These are phyloP conservation scores for Corchorus capsularis DNA, from an alignment of 345 rosid species.

Conservation along the genomic window DNA sequence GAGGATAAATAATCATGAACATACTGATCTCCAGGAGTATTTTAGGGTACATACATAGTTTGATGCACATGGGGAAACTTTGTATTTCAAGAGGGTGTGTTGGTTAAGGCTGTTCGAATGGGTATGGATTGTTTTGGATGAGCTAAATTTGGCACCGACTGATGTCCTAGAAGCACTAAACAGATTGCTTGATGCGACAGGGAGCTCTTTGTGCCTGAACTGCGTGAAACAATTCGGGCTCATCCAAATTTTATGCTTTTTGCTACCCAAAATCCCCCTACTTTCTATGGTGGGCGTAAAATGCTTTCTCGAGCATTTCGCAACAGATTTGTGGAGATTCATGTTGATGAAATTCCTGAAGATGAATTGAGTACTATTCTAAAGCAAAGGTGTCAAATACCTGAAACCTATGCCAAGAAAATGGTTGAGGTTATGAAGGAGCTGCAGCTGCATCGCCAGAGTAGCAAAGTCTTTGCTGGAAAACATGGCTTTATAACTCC, in stretches of 20 bases:
- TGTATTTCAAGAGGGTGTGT: constrained; percentile 85
- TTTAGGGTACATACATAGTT: constrained; percentile 80
- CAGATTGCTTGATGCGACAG: constrained; percentile 90
- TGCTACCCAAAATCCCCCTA: constrained; percentile 97
- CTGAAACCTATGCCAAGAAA: constrained; percentile 68
- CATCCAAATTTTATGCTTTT: constrained; percentile 97
- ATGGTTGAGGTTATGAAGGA: constrained; percentile 96
- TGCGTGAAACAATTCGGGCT: constrained; percentile 68
- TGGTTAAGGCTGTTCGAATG: constrained; percentile 92
- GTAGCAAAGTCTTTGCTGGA: constrained; percentile 96
- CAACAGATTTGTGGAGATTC: constrained; percentile 96
- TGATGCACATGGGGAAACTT: constrained; percentile 80
- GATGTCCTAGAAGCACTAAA: constrained; percentile 95
- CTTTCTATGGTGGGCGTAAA: constrained; percentile 93
- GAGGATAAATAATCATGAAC: constrained; percentile 94
- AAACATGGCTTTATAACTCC: constrained; percentile 98
- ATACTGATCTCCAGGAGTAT: constrained; percentile 92
- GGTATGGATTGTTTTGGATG: constrained; percentile 94
- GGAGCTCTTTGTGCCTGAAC: constrained; percentile 92
- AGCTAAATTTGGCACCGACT: constrained; percentile 94
- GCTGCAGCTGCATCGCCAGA: constrained; percentile 86
- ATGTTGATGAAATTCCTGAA: constrained; percentile 95
- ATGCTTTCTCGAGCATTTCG: constrained; percentile 97
- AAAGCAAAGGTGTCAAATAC: constrained; percentile 64
- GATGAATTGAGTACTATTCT: constrained; percentile 75